These are phyloP conservation scores for Clohesyomyces aquaticus DNA, from an alignment of 495 filamentous ascomycete species.

Conservation along the genomic window DNA sequence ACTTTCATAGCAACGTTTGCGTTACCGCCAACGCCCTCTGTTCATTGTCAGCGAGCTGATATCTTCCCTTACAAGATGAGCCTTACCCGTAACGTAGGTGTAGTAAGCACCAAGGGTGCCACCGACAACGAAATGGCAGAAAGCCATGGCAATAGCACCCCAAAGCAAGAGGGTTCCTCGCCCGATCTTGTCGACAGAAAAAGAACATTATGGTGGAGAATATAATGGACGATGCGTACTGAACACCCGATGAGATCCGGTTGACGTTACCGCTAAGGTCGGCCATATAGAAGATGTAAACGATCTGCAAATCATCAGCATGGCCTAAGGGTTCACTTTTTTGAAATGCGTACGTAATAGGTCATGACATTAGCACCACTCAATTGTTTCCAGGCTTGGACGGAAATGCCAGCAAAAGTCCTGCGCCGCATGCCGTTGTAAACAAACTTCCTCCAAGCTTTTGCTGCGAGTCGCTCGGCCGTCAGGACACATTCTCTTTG, in stretches of 20 bases:
- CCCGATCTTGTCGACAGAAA: slow-evolving; percentile 75
- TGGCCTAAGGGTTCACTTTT: slow-evolving; percentile 37
- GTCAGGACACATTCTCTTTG: slow-evolving; percentile 68
- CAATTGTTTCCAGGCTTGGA: slow-evolving; percentile 74
- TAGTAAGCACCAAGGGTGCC: slow-evolving; percentile 59
- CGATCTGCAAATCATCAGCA: slow-evolving; percentile 70
- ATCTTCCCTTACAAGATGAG: neutral
- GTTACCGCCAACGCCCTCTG: slow-evolving; percentile 64
- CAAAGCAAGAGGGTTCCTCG: slow-evolving; percentile 69
- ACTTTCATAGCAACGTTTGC: slow-evolving; percentile 68
- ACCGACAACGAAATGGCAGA: slow-evolving; percentile 70
- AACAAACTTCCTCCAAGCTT: slow-evolving; percentile 64
- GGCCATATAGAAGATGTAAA: slow-evolving; percentile 74
- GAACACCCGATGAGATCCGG: slow-evolving; percentile 69
- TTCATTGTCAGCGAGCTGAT: neutral
- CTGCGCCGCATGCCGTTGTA: slow-evolving; percentile 71
- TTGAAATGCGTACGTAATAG: neutral
- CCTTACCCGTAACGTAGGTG: slow-evolving; percentile 41
- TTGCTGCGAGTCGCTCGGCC: slow-evolving; percentile 58
- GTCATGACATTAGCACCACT: slow-evolving; percentile 57
- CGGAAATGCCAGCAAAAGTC: slow-evolving; percentile 68
- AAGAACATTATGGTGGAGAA: slow-evolving; percentile 70
- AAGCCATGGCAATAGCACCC: slow-evolving; percentile 70
- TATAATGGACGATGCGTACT: slow-evolving; percentile 77
- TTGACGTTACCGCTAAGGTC: slow-evolving; percentile 65